Conservation (phyloP, 371 early-diverging fungal genomes). For the Mucor indicus region DNA sequence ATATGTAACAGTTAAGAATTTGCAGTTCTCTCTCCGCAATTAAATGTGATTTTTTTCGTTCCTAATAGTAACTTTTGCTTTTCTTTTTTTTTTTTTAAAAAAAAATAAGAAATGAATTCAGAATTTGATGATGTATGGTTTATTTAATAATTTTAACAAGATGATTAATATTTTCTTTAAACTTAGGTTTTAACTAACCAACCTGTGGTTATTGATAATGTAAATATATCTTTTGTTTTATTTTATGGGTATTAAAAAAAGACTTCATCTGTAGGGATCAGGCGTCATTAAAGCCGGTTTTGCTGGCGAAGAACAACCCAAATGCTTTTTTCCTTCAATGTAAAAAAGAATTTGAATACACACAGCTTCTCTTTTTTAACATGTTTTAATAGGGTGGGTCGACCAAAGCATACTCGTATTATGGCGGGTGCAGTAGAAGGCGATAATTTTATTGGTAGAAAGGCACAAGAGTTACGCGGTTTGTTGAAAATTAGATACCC, state of each 20-base stretch:
- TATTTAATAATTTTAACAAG: not conserved
- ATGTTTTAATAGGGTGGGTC: slow-evolving; percentile 70
- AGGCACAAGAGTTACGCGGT: slow-evolving; percentile 93
- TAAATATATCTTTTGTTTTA: slow-evolving; percentile 16
- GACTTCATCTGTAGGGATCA: slow-evolving; percentile 72
- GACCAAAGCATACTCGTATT: slow-evolving; percentile 91
- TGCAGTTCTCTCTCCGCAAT: too few relatives aligned
- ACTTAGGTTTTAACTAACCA: slow-evolving; percentile 90
- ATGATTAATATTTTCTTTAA: not conserved
- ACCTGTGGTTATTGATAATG: slow-evolving; percentile 77
- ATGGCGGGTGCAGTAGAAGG: slow-evolving; percentile 98
- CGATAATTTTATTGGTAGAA: slow-evolving; percentile 89
- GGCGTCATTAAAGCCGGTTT: slow-evolving; percentile 97
- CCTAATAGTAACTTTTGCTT: too few relatives aligned
- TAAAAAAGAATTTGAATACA: slow-evolving; percentile 26
- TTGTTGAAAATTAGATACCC: slow-evolving; percentile 91
- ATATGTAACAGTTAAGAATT: too few relatives aligned
- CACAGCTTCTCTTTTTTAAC: not conserved
- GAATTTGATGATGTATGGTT: slow-evolving; percentile 50
- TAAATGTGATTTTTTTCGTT: too few relatives aligned
- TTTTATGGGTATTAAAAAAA: not conserved
- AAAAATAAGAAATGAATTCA: slow-evolving; percentile 27
- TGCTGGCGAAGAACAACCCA: slow-evolving; percentile 95
- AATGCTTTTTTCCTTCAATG: slow-evolving; percentile 89
- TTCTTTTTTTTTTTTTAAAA: too few relatives aligned